Conservation (phyloP, 331 rosid species). For the Acacia pycnantha region DNA sequence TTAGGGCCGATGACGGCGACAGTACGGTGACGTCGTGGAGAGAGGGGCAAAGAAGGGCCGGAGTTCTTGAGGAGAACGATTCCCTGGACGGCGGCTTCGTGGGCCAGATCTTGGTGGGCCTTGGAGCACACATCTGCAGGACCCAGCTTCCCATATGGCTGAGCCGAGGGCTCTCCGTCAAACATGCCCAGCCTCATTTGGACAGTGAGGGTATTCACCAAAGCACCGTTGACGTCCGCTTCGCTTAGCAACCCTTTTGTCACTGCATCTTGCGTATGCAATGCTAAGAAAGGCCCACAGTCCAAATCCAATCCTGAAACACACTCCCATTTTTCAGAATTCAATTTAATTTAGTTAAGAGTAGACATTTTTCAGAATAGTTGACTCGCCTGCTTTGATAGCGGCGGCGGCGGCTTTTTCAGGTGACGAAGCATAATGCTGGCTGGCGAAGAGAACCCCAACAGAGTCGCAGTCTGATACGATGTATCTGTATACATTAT, state of each 20-base stretch:
- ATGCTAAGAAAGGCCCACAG: conserved; percentile 78
- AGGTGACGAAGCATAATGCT: conserved; percentile 78
- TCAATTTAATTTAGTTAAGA: background rate
- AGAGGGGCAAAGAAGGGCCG: conserved; percentile 61
- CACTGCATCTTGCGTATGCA: conserved; percentile 68
- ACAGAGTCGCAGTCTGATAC: conserved; percentile 93
- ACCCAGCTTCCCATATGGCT: conserved; percentile 61
- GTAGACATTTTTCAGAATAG: background rate
- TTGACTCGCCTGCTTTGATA: conserved; percentile 69
- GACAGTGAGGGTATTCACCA: conserved; percentile 62
- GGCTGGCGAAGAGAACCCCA: conserved; percentile 60
- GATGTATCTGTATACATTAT: conserved; percentile 59
- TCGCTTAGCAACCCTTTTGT: conserved; percentile 57
- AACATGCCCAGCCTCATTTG: conserved; percentile 96
- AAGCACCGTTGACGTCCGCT: conserved; percentile 52
- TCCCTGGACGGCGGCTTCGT: conserved; percentile 76
- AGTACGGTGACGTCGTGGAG: conserved; percentile 45
- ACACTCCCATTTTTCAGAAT: background rate
- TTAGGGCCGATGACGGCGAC: conserved; percentile 90
- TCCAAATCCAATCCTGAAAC: conserved; percentile 80
- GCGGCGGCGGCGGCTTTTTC: conserved; percentile 93
- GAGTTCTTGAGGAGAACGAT: conserved; percentile 78
- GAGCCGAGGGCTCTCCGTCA: conserved; percentile 68
- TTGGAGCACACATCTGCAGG: conserved; percentile 74
- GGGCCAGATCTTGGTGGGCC: conserved; percentile 68